These are phyloP conservation scores for Bacterosira constricta DNA, from an alignment of 108 stramenopile species.

Conservation along the genomic window DNA sequence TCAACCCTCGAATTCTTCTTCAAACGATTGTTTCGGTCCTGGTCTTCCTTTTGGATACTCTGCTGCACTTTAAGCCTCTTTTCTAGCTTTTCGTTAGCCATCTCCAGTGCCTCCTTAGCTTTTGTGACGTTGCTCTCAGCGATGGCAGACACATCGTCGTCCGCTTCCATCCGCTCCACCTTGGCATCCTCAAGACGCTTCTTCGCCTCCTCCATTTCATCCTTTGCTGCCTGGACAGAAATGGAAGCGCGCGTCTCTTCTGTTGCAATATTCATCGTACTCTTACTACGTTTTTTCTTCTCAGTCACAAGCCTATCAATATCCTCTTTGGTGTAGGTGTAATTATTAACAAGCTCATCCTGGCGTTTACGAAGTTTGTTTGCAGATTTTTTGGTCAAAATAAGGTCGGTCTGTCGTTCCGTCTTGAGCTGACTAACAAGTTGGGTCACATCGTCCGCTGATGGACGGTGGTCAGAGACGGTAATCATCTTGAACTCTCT, in stretches of 20 bases:
- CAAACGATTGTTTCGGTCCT: slow-evolving; percentile 60
- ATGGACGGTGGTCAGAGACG: slow-evolving; percentile 75
- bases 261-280: slow-evolving; percentile 67
- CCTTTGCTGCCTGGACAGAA: slow-evolving; percentile 75
- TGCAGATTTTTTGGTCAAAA: slow-evolving; percentile 70
- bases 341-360: slow-evolving; percentile 81
- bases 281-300: slow-evolving; percentile 71
- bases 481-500: slow-evolving; percentile 76
- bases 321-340: slow-evolving; percentile 83
- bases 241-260: slow-evolving; percentile 80
- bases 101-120: slow-evolving; percentile 46
- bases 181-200: slow-evolving; percentile 61
- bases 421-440: slow-evolving; percentile 68
- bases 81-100: slow-evolving; percentile 56
- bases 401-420: slow-evolving; percentile 39
- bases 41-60: slow-evolving; percentile 49
- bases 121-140: slow-evolving; percentile 36
- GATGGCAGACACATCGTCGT: slow-evolving; percentile 31
- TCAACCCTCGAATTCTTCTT: slow-evolving; percentile 60
- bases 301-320: slow-evolving; percentile 70
- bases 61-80: slow-evolving; percentile 58
- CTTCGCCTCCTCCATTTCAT: slow-evolving; percentile 53
- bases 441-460: slow-evolving; percentile 67
- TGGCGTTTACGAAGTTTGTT: slow-evolving; percentile 73
- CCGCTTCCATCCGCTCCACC: slow-evolving; percentile 47